Conservation (phyloP, 495 filamentous ascomycete species). For the Tuber microsphaerosporum region DNA sequence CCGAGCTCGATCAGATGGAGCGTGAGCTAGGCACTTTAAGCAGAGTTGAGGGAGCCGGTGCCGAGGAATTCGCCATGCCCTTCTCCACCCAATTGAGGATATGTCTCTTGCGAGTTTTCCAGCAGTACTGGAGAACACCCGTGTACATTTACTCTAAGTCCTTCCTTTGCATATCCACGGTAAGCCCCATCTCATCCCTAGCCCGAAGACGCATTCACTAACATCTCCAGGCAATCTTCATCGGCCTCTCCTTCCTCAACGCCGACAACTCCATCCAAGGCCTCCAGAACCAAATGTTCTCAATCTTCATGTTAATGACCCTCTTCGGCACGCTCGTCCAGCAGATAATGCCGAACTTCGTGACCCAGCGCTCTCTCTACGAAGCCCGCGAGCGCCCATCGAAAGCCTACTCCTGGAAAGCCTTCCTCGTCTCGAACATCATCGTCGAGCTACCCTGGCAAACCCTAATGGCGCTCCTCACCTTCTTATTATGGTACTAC, state of each 20-base stretch:
- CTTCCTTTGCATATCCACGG: conserved; percentile 53
- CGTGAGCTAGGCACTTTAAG: conserved; percentile 49
- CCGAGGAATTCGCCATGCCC: conserved; percentile 51
- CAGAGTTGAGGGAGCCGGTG: conserved; percentile 34
- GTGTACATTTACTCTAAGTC: conserved; percentile 73
- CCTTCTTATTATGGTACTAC: conserved; percentile 60
- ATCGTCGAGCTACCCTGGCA: conserved; percentile 67
- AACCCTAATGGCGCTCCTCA: conserved; percentile 54
- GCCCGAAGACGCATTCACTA: not conserved
- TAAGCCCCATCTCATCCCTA: conserved; percentile 10
- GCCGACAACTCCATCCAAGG: conserved; percentile 64
- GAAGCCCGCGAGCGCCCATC: conserved; percentile 63
- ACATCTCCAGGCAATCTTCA: conserved; percentile 55
- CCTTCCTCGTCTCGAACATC: conserved; percentile 62
- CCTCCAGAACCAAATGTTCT: conserved; percentile 80
- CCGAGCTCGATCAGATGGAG: conserved; percentile 64
- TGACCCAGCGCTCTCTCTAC: conserved; percentile 60
- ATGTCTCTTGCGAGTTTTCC: conserved; percentile 61
- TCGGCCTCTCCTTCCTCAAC: conserved; percentile 81
- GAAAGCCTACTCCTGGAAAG: conserved; percentile 67
- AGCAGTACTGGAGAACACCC: conserved; percentile 86
- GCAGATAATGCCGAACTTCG: conserved; percentile 77
- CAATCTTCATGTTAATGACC: conserved; percentile 73
- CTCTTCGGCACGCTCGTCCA: conserved; percentile 69
- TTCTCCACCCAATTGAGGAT: conserved; percentile 51